Base-by-base conservation (phyloP, 2,329 filamentous ascomycete species). In the Didymella pomorum region DNA sequence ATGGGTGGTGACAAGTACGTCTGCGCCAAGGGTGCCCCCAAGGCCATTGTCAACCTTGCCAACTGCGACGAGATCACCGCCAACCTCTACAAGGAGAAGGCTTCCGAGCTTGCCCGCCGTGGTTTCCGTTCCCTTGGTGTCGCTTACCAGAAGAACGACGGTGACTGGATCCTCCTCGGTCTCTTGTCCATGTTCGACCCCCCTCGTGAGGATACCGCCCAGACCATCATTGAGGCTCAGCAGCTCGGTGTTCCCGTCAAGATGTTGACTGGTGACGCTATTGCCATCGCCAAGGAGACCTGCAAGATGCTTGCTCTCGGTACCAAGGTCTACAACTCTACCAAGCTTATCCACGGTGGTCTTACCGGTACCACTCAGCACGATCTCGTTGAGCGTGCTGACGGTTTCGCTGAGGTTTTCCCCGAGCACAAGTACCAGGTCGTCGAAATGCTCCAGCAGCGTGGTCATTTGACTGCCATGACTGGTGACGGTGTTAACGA, bases 141-240 rank as follows among this genome's bases (percentile, higher is more conserved):
- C 65, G 89, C 89, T 48, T 89, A 89, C 78, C 88, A 91, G 84
- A 89, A 90, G 82, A 89, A 89, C 78, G 84, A 90, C 70, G 87
- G 87, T 76, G 85, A 83, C 73, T 90, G 89, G 89, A 84, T 89
- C 71, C 82, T 92, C 62, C 86, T 91, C 60, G 89, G 89, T 77
- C 87, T 92, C 82, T 84, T 92, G 77, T 89, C 89, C 72, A 90
- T 92, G 87, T 92, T 92, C 81, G 89, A 92, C 76, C 89, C 89
- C 73, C 89, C 89, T 62, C 89, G 89, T 82, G 88, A 90, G 71
- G 89, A 92, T 77, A 92, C 89, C 62, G 89, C 89, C 65, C 88
- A 91, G 80, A 92, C 89, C 66, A 91, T 92, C 72, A 81, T 89
- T 71, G 89, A 92, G 80, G 89, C 89, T 64, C 87, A 90, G 78